Conservation (phyloP, 192 early-diverging fungal species). For the Podila horticola region DNA sequence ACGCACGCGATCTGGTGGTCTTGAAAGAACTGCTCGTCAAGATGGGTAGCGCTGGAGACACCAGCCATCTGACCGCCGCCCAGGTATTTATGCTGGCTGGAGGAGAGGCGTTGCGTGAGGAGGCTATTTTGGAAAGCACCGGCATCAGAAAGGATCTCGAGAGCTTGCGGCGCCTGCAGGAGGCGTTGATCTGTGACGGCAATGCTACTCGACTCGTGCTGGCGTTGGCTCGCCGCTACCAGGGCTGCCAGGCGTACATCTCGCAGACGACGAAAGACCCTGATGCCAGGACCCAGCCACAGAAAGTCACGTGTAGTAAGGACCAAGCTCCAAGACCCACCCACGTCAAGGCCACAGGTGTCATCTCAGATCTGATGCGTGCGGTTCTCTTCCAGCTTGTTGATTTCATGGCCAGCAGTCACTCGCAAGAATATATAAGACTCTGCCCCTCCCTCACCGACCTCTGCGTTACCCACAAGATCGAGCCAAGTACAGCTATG, state of each 20-base stretch:
- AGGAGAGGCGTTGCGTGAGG: conserved; percentile 66
- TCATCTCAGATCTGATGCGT: conserved; percentile 69
- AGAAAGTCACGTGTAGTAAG: too few relatives aligned
- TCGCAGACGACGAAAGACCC: conserved; percentile 43
- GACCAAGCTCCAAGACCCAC: too few relatives aligned
- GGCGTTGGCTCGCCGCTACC: conserved; percentile 68
- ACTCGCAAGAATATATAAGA: conserved; percentile 55
- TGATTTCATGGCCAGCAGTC: conserved; percentile 67
- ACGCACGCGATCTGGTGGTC: conserved; percentile 70
- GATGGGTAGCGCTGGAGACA: conserved; percentile 77
- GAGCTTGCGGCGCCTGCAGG: conserved; percentile 61
- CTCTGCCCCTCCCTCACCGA: conserved; percentile 59
- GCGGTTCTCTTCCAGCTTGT: conserved; percentile 69
- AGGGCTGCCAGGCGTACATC: conserved; percentile 45
- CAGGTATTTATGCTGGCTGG: conserved; percentile 74
- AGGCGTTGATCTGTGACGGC: conserved; percentile 63
- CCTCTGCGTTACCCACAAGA: conserved; percentile 62
- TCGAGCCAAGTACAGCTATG: conserved; percentile 73
- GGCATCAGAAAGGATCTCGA: conserved; percentile 58
- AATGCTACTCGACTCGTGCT: conserved; percentile 65
- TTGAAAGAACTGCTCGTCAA: conserved; percentile 75
- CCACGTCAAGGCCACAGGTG: conserved; percentile 67
- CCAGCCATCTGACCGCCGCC: conserved; percentile 55
- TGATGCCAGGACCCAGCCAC: not conserved
- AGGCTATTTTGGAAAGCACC: conserved; percentile 60